phyloP scores from a whole-genome alignment of 805 yeast species.

The Isabelozyma heimii region DNA sequence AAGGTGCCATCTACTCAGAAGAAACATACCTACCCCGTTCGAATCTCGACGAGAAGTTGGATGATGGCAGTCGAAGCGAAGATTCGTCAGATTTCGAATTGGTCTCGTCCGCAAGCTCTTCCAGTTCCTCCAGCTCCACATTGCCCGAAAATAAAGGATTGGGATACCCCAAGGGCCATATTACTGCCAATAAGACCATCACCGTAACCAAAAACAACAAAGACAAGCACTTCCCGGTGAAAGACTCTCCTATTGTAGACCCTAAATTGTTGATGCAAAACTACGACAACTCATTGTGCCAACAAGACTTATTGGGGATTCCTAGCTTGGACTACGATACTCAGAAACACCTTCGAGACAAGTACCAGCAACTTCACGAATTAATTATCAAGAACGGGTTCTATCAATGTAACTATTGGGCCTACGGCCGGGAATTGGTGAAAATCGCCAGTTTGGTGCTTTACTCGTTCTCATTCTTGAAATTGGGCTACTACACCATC shows the following conservation, averaged over 20 bases:
- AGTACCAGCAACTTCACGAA: slow-evolving; percentile 61
- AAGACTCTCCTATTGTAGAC: slow-evolving; percentile 40
- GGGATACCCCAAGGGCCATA: slow-evolving; percentile 43
- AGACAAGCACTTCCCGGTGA: slow-evolving; percentile 32
- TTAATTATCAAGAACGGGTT: slow-evolving; percentile 54
- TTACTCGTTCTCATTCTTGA: slow-evolving; percentile 48
- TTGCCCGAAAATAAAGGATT: slow-evolving; percentile 4
- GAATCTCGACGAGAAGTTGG: slow-evolving; percentile 9
- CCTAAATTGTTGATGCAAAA: slow-evolving; percentile 53
- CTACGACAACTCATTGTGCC: slow-evolving; percentile 56
- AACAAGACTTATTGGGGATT: slow-evolving; percentile 50
- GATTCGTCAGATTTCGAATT: slow-evolving; percentile 8
- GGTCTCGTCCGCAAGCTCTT: slow-evolving; percentile 9
- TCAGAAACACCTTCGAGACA: slow-evolving; percentile 53
- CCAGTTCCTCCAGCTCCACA: slow-evolving; percentile 4
- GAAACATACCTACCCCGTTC: not conserved
- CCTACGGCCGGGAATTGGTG: slow-evolving; percentile 64
- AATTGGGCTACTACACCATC: slow-evolving; percentile 39
- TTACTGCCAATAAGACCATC: slow-evolving; percentile 47
- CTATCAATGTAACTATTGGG: slow-evolving; percentile 72
- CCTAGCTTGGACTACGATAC: slow-evolving; percentile 71
- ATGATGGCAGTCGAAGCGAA: slow-evolving; percentile 5
- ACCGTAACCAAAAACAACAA: slow-evolving; percentile 38
- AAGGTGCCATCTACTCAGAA: slow-evolving; percentile 56
- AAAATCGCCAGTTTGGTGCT: slow-evolving; percentile 57